Conservation (phyloP, 169 alveolate genomes). For the Eimeria sp. region DNA sequence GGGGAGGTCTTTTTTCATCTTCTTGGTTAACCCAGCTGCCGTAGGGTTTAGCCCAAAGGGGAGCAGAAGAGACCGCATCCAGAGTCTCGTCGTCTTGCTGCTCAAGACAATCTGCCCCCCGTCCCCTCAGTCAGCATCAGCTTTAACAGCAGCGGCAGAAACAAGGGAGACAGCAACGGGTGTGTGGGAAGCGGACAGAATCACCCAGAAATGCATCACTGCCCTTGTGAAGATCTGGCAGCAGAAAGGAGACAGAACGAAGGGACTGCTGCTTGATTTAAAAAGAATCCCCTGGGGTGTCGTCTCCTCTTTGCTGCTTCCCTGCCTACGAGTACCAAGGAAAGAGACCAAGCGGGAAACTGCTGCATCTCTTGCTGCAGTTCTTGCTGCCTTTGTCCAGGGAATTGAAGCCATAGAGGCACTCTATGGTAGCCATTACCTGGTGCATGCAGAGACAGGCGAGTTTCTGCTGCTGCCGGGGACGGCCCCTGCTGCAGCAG, state of each 20-base stretch:
- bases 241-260: constrained; percentile 12
- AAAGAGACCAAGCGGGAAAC: background rate
- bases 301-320: constrained; percentile 31
- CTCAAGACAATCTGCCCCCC: background rate
- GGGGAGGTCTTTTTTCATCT: background rate
- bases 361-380: background rate
- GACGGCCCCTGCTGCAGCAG: constrained; percentile 46
- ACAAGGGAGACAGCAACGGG: background rate
- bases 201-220: background rate
- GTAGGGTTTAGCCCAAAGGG: background rate
- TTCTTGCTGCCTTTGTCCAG: constrained; percentile 23
- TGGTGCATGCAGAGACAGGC: constrained; percentile 8
- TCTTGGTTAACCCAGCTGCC: background rate
- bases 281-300: background rate
- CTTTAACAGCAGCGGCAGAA: constrained; percentile 17
- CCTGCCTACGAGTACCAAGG: background rate
- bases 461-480: constrained; percentile 33
- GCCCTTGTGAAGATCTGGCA: background rate
- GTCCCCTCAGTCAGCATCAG: constrained; percentile 5
- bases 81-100: background rate
- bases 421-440: background rate
- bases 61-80: background rate
- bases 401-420: constrained; percentile 46
- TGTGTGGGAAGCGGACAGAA: background rate
- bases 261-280: background rate